Base-by-base conservation (phyloP, 306 rosid genomes). In the Cucumis cinereus region DNA sequence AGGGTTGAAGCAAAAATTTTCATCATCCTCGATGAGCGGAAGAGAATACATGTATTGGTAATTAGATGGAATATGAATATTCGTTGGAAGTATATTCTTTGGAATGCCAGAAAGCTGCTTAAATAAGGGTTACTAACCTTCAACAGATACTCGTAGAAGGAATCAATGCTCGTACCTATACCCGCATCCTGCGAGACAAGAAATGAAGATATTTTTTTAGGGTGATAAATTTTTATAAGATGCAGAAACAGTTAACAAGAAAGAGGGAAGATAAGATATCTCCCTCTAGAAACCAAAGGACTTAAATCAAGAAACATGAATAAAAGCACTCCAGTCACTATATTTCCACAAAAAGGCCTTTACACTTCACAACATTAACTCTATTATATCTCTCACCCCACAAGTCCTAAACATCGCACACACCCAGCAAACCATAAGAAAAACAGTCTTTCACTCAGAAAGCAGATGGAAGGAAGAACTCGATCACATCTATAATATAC, bases 151-250 rank as follows among this genome's bases (percentile, higher is more conserved):
- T 93, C 97, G 73, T 93, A 93, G 86, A 93, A 93, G 79, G 98
- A 93, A 85, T 93, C 98, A 28, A 93, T 93, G 73, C 98, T 93
- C 77, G 98, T 91, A 86, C 98, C 98, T 78, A 93, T 90, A 78
- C 98, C 98, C 66, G 98, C 97, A 87, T 93, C 98, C 98, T 93
- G 91, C 83, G 84, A 75, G 78, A 56, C 64, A 85, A 26, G 40
- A 81, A 77, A 77, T 85, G 77, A 77, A 83, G 73, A 16, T 47
- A 15, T 13, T 6, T 40, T 40, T 40, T 64, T 64, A 7, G 53
- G 74, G 13, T 40, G 7, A 67, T n/a, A 40, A 30, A 3, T n/a
- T 38, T 67, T 22, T 22, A 67, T 67, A 41, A 40, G 10, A 40
- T 22, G 15, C 49, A 11, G 15, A 43, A 22, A 14, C 55, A 36